phyloP scores from a whole-genome alignment of 2,329 filamentous ascomycete genomes.

The Ophiostoma triangulosporum region DNA sequence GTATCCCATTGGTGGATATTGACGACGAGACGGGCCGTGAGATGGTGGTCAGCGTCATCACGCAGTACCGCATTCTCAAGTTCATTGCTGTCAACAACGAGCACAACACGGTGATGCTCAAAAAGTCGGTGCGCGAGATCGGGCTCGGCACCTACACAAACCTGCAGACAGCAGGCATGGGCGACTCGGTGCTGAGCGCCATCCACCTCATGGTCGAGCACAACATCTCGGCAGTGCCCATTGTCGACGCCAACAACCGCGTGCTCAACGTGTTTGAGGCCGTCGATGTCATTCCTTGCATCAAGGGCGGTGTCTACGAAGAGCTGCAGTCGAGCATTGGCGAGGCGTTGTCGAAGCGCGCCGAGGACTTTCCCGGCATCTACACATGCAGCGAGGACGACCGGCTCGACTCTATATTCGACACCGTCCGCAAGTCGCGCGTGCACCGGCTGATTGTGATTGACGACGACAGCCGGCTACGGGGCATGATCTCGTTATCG shows the following conservation, averaged over 20 bases:
- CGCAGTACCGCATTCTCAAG: slow-evolving; percentile 95
- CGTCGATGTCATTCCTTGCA: slow-evolving; percentile 90
- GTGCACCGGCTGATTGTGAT: slow-evolving; percentile 90
- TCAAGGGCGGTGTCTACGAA: slow-evolving; percentile 87
- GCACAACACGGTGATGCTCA: slow-evolving; percentile 73
- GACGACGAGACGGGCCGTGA: slow-evolving; percentile 88
- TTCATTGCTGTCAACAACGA: slow-evolving; percentile 92
- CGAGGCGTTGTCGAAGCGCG: slow-evolving; percentile 73
- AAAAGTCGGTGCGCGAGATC: slow-evolving; percentile 75
- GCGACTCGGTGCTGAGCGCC: slow-evolving; percentile 81
- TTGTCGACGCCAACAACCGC: slow-evolving; percentile 62
- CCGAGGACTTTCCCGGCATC: slow-evolving; percentile 88
- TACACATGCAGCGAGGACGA: slow-evolving; percentile 92
- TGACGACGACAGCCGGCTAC: slow-evolving; percentile 74
- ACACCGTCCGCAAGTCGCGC: slow-evolving; percentile 87
- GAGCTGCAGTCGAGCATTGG: slow-evolving; percentile 77
- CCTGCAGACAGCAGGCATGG: slow-evolving; percentile 74
- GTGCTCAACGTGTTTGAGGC: slow-evolving; percentile 96
- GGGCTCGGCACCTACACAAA: slow-evolving; percentile 72
- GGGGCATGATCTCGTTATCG: slow-evolving; percentile 82
- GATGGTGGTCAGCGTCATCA: slow-evolving; percentile 92
- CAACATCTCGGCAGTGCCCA: slow-evolving; percentile 90
- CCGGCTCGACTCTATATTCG: slow-evolving; percentile 87
- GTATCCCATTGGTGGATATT: slow-evolving; percentile 84
- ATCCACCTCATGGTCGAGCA: slow-evolving; percentile 86